Evolutionary conservation across 2,329 filamentous ascomycete species (phyloP).

Genomic region (Gliomastix tumulicola): DNA sequence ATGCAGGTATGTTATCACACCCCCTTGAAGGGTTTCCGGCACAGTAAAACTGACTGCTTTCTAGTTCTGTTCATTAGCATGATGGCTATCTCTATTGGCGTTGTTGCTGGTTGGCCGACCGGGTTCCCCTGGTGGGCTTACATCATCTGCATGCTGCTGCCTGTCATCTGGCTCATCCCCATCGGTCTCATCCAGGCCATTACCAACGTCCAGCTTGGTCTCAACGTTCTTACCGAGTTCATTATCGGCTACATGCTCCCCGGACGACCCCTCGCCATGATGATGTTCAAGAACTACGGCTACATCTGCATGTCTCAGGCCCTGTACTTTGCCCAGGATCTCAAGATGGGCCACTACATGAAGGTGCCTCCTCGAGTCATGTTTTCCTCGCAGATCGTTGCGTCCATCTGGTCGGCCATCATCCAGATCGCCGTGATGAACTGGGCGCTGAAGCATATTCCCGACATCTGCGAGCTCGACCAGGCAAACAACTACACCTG

Average conservation of each 20-base stretch:
- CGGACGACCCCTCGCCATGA: conserved; percentile 63
- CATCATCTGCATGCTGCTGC: conserved; percentile 48
- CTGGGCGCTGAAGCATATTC: conserved; percentile 56
- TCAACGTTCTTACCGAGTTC: conserved; percentile 69
- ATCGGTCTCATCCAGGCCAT: conserved; percentile 56
- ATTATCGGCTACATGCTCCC: conserved; percentile 69
- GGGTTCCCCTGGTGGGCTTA: conserved; percentile 53
- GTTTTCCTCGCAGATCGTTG: conserved; percentile 53
- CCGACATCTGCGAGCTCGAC: conserved; percentile 48
- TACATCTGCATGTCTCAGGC: conserved; percentile 63
- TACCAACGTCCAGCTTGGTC: conserved; percentile 55
- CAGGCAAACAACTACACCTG: conserved; percentile 52
- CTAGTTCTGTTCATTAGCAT: conserved; percentile 43
- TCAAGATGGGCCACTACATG: conserved; percentile 66
- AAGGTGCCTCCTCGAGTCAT: conserved; percentile 54
- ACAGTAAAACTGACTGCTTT: no score
- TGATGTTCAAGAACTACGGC: conserved; percentile 72
- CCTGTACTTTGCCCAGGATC: conserved; percentile 57
- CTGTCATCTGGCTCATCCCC: conserved; percentile 51
- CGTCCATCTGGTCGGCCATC: conserved; percentile 54
- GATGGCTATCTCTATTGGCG: conserved; percentile 46
- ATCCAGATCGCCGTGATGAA: conserved; percentile 60
- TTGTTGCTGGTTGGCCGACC: conserved; percentile 48
- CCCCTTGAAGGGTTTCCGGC: no score
- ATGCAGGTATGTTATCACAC: conserved; percentile 37